Evolutionary conservation across 768 basidiomycete species (phyloP).

Genomic region (Lactarius evosmus): DNA sequence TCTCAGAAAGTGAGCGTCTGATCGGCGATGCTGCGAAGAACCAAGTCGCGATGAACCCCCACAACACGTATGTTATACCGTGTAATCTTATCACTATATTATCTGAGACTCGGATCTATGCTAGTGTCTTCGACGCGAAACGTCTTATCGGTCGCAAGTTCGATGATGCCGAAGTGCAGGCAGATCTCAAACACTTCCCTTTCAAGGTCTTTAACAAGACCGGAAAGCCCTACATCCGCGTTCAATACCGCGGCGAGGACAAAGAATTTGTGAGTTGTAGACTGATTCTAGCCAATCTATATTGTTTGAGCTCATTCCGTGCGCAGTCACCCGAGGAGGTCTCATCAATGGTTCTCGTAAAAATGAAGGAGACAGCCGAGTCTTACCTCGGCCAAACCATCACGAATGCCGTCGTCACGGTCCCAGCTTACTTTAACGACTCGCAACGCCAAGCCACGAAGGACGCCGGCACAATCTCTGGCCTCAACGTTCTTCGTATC

Average conservation of each 20-base stretch:
- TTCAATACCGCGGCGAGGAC: constrained; percentile 88
- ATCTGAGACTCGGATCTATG: constrained; percentile 28
- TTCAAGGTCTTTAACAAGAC: constrained; percentile 85
- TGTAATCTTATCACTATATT: constrained; percentile 7
- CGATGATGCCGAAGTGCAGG: constrained; percentile 78
- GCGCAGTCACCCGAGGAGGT: constrained; percentile 89
- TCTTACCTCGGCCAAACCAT: constrained; percentile 85
- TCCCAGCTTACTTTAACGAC: constrained; percentile 99
- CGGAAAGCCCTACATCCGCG: constrained; percentile 85
- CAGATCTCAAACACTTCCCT: constrained; percentile 88
- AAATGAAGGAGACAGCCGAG: constrained; percentile 99
- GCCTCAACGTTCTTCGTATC: constrained; percentile 94
- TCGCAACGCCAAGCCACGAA: constrained; percentile 98
- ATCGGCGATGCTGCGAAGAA: constrained; percentile 99
- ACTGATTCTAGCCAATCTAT: too few relatives aligned
- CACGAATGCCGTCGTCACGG: constrained; percentile 91
- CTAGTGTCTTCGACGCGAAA: constrained; percentile 95
- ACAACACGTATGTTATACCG: constrained; percentile 63
- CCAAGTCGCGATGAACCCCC: constrained; percentile 97
- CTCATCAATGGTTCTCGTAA: constrained; percentile 94
- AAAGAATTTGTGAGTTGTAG: constrained; percentile 79
- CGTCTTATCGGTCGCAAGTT: constrained; percentile 96
- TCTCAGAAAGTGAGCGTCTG: constrained; percentile 92
- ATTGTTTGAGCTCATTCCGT: constrained; percentile 24
- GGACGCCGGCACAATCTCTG: constrained; percentile 93